Conservation (phyloP, 805 yeast species). For the Metschnikowia gruessii region DNA sequence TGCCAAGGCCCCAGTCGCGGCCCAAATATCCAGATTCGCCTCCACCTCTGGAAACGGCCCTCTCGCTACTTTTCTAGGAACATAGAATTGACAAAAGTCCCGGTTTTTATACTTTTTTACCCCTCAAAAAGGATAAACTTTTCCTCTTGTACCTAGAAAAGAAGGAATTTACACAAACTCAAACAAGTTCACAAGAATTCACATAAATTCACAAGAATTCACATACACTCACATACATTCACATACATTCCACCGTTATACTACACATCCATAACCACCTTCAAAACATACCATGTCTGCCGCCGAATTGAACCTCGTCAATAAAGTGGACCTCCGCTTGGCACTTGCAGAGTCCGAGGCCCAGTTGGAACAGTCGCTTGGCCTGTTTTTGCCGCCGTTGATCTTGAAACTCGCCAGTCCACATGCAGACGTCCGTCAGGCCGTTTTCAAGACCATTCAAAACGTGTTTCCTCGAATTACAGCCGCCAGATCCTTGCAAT, state of each 20-base stretch:
- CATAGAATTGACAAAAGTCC: no score
- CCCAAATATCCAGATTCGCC: neutral
- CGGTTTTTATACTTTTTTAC: no score
- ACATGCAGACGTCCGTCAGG: conserved; percentile 59
- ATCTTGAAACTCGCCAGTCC: conserved; percentile 75
- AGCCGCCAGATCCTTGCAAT: conserved; percentile 48
- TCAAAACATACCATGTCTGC: conserved; percentile 18
- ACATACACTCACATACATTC: no score
- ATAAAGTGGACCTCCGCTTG: conserved; percentile 77
- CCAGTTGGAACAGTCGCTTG: conserved; percentile 59
- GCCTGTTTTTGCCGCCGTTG: conserved; percentile 69
- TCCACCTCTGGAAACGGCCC: neutral
- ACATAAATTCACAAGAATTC: no score
- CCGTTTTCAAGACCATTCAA: conserved; percentile 63
- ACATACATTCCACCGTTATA: no score
- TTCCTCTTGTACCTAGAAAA: no score
- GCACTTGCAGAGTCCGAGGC: conserved; percentile 70
- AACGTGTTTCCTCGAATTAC: conserved; percentile 66
- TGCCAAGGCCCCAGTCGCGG: neutral
- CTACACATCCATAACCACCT: no score
- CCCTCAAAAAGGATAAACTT: no score
- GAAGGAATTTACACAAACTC: no score
- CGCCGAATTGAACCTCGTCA: conserved; percentile 56
- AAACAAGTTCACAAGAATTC: no score
- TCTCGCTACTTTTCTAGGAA: no score